phyloP scores from a whole-genome alignment of 2,329 filamentous ascomycete species.

The Exophiala lecanii-corni region DNA sequence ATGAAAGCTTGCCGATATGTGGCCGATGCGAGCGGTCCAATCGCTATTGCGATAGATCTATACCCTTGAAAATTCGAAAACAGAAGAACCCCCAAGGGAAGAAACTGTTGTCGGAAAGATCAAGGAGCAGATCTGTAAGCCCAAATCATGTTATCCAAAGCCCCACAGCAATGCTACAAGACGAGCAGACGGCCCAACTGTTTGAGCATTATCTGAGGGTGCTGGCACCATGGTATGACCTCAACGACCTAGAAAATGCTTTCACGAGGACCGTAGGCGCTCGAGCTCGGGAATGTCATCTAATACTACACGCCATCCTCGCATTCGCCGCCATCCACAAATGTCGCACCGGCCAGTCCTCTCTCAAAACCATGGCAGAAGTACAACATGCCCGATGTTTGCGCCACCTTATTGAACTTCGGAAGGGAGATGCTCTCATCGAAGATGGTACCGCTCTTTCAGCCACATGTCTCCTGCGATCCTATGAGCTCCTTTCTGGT shows the following conservation, averaged over 20 bases:
- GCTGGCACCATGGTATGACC: constrained; percentile 46
- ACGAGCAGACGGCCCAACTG: constrained; percentile 10
- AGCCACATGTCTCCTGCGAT: constrained; percentile 45
- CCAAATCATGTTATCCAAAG: no score
- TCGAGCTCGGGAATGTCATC: constrained; percentile 36
- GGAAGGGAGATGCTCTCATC: constrained; percentile 29
- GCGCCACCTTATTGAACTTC: constrained; percentile 37
- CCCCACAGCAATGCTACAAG: constrained; percentile 4
- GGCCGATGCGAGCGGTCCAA: constrained; percentile 8
- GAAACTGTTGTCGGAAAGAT: background rate
- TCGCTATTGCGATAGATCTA: constrained; percentile 12
- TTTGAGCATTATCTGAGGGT: constrained; percentile 15
- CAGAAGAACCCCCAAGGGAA: constrained; percentile 1
- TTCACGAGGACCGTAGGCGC: constrained; percentile 37
- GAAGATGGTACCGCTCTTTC: constrained; percentile 41
- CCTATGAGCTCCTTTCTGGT: constrained; percentile 48
- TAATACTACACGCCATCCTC: constrained; percentile 44
- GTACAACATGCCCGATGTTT: constrained; percentile 42
- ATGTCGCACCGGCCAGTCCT: constrained; percentile 28
- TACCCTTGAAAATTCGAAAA: constrained; percentile 9
- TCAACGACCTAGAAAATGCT: constrained; percentile 36
- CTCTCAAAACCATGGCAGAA: constrained; percentile 30
- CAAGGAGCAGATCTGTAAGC: constrained; percentile 1
- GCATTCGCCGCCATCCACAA: constrained; percentile 44
- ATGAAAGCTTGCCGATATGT: constrained; percentile 12